These are phyloP conservation scores for Spironucleus salmonicida DNA, from an alignment of 208 protist genomes.

Conservation along the genomic window DNA sequence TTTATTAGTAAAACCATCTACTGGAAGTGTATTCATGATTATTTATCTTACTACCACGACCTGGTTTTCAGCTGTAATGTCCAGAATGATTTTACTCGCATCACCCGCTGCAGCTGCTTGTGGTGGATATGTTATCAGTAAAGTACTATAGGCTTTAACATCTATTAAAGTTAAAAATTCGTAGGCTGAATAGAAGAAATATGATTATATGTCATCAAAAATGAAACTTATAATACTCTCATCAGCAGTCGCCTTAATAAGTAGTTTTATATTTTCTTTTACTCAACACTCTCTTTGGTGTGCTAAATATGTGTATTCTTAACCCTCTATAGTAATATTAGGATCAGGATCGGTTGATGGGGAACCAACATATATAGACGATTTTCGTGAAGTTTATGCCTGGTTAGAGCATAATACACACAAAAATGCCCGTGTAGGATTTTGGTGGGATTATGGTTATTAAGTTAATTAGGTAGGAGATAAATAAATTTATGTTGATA, in stretches of 20 bases:
- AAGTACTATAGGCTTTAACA: conserved; percentile 34
- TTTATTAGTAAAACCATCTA: conserved; percentile 53
- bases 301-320: conserved; percentile 64
- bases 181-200: not conserved
- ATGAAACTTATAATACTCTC: not conserved
- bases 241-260: not conserved
- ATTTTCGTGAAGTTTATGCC: conserved; percentile 40
- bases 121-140: conserved; percentile 52
- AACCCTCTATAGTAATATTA: conserved; percentile 49
- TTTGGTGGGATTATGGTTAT: conserved; percentile 43
- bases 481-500: conserved; percentile 34
- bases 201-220: not conserved
- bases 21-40: conserved; percentile 63
- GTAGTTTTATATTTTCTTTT: conserved; percentile 24
- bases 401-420: conserved; percentile 38
- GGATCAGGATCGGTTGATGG: not conserved
- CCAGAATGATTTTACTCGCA: conserved; percentile 69
- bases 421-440: conserved; percentile 23
- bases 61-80: conserved; percentile 71
- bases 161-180: not conserved
- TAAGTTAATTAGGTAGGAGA: conserved; percentile 37
- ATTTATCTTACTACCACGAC: conserved; percentile 59
- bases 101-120: conserved; percentile 61
- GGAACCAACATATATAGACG: conserved; percentile 31
- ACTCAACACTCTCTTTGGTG: conserved; percentile 44